These are phyloP conservation scores for Tanozyma kutaoensis DNA, from an alignment of 805 yeast species.

Conservation along the genomic window DNA sequence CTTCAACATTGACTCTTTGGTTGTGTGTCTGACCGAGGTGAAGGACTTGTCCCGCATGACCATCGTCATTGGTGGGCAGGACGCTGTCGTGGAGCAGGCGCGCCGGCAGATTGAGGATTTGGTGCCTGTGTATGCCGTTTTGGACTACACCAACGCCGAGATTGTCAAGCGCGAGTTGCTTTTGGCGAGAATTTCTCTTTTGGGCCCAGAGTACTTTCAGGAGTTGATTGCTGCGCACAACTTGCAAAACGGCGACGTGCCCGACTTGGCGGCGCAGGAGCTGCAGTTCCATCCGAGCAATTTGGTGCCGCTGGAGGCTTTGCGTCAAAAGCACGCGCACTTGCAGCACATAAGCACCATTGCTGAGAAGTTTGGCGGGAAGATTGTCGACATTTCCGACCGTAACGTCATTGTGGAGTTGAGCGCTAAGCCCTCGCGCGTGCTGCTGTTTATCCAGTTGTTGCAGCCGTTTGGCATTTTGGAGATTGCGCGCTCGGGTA, in stretches of 20 bases:
- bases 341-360: constrained; percentile 72
- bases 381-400: constrained; percentile 81
- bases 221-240: constrained; percentile 83
- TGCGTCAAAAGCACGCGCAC: constrained; percentile 88
- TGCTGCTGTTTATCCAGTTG: constrained; percentile 75
- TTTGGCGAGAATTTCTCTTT: constrained; percentile 79
- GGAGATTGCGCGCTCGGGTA: constrained; percentile 94
- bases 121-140: constrained; percentile 96
- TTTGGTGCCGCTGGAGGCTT: constrained; percentile 79
- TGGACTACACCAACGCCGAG: constrained; percentile 84
- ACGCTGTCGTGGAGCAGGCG: constrained; percentile 94
- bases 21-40: constrained; percentile 94
- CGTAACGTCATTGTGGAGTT: constrained; percentile 90
- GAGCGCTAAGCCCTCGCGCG: constrained; percentile 84
- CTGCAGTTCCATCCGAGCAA: constrained; percentile 74
- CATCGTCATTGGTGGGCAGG: constrained; percentile 85
- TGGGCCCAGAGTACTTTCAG: constrained; percentile 98
- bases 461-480: constrained; percentile 92
- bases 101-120: constrained; percentile 95
- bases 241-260: constrained; percentile 26
- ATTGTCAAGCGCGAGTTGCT: constrained; percentile 85
- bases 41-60: constrained; percentile 95
- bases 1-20: constrained; percentile 93
- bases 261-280: constrained; percentile 29
- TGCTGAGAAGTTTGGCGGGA: constrained; percentile 84